Base-by-base conservation (phyloP, 257 asterid genomes). In the Nicotiana undulata region DNA sequence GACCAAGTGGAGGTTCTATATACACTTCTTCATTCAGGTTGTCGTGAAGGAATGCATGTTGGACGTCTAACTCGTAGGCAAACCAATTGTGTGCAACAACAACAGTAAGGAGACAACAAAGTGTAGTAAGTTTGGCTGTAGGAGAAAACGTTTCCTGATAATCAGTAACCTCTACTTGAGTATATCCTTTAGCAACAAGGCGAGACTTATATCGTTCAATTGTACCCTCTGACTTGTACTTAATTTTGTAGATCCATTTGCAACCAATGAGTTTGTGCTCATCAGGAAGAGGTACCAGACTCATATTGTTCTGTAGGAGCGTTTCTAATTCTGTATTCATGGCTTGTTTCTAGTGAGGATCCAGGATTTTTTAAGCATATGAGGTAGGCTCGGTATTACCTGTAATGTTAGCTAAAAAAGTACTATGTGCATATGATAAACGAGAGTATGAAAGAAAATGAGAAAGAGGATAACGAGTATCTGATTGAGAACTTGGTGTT, bases 381-480 rank as follows among this genome's bases (percentile, higher is more conserved):
- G 55, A 44, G 12, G 4, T 32, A 18, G 81, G 83, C 16, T 83
- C 70, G 4, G 63, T 49, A 9, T 80, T 81, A 9, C 51, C n/a
- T 79, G 44, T 79, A 24, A 83, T 79, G 55, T 60, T 79, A 51
- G 77, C 83, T 79, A 80, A 13, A 75, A 80, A 63, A 1, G 44
- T 2, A 63, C 55, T 17, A 52, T 83, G 79, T 15, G 78, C 1
- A 15, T 24, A 20, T 17, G 74, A 79, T 16, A 83, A 1, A 24
- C 22, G 58, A 28, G 83, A 78, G 6, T 61, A 80, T 2, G 84
- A 79, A 51, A 83, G 13, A 26, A 61, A 80, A 3, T 74, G 29
- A 15, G 55, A 83, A 63, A 79, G 12, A 22, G 79, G 81, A n/a
- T 80, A 80, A 0, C 63, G 31, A 13, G 81, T 80, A 83, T 84